Evolutionary conservation across 192 early-diverging fungal species (phyloP).

Genomic region (Rhizophagus prolifer): DNA sequence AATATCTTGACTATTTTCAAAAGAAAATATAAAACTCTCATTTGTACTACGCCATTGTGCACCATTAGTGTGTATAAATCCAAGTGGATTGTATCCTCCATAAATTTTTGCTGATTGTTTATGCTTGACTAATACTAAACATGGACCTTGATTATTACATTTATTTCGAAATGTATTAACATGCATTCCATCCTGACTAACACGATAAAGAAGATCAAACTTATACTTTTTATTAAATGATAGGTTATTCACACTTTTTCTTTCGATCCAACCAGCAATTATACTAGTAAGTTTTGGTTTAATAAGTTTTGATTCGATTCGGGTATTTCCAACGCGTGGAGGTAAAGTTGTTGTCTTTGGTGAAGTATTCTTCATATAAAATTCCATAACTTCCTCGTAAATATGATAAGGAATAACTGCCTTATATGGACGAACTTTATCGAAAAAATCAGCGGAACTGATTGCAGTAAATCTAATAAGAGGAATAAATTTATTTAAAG

Average conservation of each 20-base stretch:
- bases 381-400: not conserved
- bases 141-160: too few species aligned
- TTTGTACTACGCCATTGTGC: not conserved
- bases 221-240: not conserved
- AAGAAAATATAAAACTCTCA: not conserved
- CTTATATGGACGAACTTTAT: constrained; percentile 3
- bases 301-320: not conserved
- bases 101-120: too few species aligned
- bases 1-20: not conserved
- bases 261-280: constrained; percentile 10
- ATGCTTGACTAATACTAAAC: too few species aligned
- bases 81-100: not conserved
- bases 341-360: not conserved
- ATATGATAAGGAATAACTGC: not conserved
- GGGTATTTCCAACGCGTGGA: not conserved
- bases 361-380: not conserved
- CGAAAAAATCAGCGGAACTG: not conserved
- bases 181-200: not conserved
- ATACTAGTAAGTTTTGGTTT: not conserved
- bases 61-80: not conserved
- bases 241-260: not conserved
- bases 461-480: constrained; percentile 9
- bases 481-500: not conserved
- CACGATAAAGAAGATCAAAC: constrained; percentile 10
- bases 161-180: too few species aligned